Evolutionary conservation across 2,329 filamentous ascomycete genomes (phyloP).

Genomic region (Pyrenochaeta sp.): DNA sequence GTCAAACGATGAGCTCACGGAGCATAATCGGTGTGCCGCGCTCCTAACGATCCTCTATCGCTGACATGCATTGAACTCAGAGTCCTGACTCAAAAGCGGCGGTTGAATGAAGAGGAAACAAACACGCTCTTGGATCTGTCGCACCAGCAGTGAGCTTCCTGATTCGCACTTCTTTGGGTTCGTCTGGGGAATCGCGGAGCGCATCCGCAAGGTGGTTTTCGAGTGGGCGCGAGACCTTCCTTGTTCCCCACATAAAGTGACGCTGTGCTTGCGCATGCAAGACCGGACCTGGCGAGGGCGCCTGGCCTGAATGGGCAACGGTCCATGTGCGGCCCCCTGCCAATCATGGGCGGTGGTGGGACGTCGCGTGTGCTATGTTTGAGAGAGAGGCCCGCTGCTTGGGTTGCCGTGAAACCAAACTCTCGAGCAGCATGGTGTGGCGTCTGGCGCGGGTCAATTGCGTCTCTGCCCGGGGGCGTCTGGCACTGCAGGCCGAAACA

Average conservation of each 20-base stretch:
- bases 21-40: conserved; percentile 18
- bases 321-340: conserved; percentile 28
- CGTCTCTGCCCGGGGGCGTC: neutral
- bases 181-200: conserved; percentile 38
- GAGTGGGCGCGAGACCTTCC: conserved; percentile 32
- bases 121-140: conserved; percentile 21
- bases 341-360: conserved; percentile 32
- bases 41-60: conserved; percentile 4
- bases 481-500: too few relatives aligned
- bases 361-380: conserved; percentile 44
- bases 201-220: conserved; percentile 36
- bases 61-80: conserved; percentile 18
- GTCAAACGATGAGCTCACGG: conserved; percentile 23
- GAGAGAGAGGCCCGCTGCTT: conserved; percentile 18
- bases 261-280: conserved; percentile 35
- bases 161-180: conserved; percentile 21
- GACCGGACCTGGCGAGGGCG: conserved; percentile 27
- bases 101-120: conserved; percentile 27
- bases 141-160: conserved; percentile 26
- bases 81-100: conserved; percentile 8
- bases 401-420: conserved; percentile 35
- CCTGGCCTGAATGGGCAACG: conserved; percentile 26
- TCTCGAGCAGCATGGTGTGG: conserved; percentile 22
- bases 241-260: conserved; percentile 47
- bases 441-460: neutral